These are phyloP conservation scores for Mangifera indica DNA, from an alignment of 345 rosid genomes.

Conservation along the genomic window DNA sequence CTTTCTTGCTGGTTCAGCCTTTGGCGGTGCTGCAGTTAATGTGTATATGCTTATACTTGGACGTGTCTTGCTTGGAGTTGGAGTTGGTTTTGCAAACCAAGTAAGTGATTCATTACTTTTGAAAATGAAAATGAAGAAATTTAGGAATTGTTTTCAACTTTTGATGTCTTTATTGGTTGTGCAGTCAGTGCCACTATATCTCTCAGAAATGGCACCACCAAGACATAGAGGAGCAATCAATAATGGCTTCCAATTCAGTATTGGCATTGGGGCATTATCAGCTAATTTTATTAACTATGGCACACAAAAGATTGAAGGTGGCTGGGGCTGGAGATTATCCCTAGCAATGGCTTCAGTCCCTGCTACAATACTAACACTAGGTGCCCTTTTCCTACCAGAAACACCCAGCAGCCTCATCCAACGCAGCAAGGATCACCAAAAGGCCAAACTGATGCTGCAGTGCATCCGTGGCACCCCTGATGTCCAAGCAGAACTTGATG, in stretches of 20 bases:
- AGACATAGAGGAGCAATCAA: slow-evolving; percentile 73
- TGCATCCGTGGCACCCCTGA: slow-evolving; percentile 55
- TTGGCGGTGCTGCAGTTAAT: slow-evolving; percentile 53
- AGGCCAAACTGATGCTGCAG: slow-evolving; percentile 49
- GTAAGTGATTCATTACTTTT: slow-evolving; percentile 19
- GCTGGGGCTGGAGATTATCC: slow-evolving; percentile 81
- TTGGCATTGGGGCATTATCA: slow-evolving; percentile 53
- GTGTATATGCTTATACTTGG: slow-evolving; percentile 65
- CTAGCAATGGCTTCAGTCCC: slow-evolving; percentile 67
- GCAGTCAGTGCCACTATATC: slow-evolving; percentile 81
- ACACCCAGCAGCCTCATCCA: slow-evolving; percentile 73
- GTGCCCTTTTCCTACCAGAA: slow-evolving; percentile 66
- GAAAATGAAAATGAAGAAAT: not conserved
- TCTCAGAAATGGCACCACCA: slow-evolving; percentile 84
- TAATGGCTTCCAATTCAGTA: slow-evolving; percentile 64
- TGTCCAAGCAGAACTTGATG: slow-evolving; percentile 55
- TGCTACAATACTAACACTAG: slow-evolving; percentile 55
- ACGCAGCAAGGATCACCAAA: slow-evolving; percentile 28
- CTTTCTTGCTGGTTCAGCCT: slow-evolving; percentile 61
- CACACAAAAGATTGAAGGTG: slow-evolving; percentile 54
- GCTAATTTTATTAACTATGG: slow-evolving; percentile 65
- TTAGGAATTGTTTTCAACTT: not conserved
- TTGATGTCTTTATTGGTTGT: not conserved
- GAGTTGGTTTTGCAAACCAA: slow-evolving; percentile 80
- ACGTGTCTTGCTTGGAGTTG: slow-evolving; percentile 65